Evolutionary conservation across 2,329 filamentous ascomycete species (phyloP).

Genomic region (Pseudogymnoascus sp.): DNA sequence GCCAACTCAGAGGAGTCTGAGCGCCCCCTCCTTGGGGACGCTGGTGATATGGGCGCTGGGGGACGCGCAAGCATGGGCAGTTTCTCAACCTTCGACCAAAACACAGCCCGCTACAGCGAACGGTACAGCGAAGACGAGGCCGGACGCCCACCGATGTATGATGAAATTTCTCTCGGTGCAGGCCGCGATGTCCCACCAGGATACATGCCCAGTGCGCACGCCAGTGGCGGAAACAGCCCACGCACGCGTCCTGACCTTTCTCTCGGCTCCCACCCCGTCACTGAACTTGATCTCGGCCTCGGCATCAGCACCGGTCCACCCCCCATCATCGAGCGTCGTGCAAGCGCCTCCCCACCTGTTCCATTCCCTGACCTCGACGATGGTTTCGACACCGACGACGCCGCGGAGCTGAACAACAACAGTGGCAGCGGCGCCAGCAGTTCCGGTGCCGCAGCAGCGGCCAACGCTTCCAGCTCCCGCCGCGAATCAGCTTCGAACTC

Average conservation of each 20-base stretch:
- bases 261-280: background rate
- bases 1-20: constrained; percentile 69
- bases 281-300: background rate
- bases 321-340: background rate
- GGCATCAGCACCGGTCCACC: background rate
- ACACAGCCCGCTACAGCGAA: background rate
- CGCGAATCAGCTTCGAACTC: no score
- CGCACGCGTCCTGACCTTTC: background rate
- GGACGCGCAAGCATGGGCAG: background rate
- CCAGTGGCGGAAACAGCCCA: background rate
- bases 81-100: background rate
- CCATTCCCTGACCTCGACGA: background rate
- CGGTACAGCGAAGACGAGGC: background rate
- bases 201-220: background rate
- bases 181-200: background rate
- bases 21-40: constrained; percentile 59
- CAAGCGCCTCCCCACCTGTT: background rate
- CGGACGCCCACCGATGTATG: background rate
- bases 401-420: background rate
- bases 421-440: background rate
- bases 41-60: constrained; percentile 31
- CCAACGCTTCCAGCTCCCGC: background rate
- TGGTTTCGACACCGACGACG: background rate
- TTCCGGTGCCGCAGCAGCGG: background rate
- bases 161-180: background rate